Base-by-base conservation (phyloP, 176 grass and related monocot genomes). In the Aegilops tauschii region DNA sequence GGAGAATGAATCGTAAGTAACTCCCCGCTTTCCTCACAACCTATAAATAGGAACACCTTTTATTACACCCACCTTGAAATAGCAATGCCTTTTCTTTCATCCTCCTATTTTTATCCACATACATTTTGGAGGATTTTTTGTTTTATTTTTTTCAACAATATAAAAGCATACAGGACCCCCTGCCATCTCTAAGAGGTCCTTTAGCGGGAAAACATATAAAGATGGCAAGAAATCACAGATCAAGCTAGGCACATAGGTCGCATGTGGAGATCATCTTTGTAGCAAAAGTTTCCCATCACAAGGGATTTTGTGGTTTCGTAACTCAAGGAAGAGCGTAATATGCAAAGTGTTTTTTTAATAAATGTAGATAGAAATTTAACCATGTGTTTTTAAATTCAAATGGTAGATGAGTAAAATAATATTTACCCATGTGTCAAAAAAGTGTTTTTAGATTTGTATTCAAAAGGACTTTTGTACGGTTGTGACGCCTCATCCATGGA, bases 21-120 rank as follows among this genome's bases (percentile, higher is more conserved):
- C 73, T 58, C 4, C 9, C 40, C 52, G n/a, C n/a, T 56, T 69
- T 45, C 73, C 83, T 82, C 29, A 61, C 17, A 71, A 78, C 73
- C 13, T 67, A 63, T 27, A 12, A 81, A 49, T 66, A 86, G 84
- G 64, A 63, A 23, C 18, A 42, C 13, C 39, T 61, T 68, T 76
- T 45, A 45, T 61, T 66, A 5, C 13, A 49, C 9, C 25, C 13
- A 61, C 27, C 78, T 82, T 59, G 18, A 59, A 59, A 59, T 21
- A 59, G 18, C 18, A 59, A 21, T 21, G 7, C 7, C 12, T 42
- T 68, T 67, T 31, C 30, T 44, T 52, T 17, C 27, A 49, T 20
- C 20, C 20, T 61, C 35, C 78, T 82, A 86, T 81, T 86, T 61
- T 45, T 74, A 74, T 45, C 35, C 72, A 45, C 42, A 27, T 27